Base-by-base conservation (phyloP, 768 basidiomycete species). In the Neoboletus subvelutipes region DNA sequence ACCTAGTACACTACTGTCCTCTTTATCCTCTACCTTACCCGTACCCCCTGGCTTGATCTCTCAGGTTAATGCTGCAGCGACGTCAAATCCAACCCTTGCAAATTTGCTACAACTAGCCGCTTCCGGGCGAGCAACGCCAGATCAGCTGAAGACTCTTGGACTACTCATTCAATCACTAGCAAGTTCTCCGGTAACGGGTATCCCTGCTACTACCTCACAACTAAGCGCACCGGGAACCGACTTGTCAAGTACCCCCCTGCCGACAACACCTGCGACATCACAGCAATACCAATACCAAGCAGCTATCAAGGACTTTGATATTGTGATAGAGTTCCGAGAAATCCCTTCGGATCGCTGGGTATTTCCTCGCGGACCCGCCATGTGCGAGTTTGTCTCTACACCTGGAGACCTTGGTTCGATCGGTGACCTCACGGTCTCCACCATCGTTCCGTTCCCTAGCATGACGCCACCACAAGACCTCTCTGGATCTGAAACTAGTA, bases 261-360 rank as follows among this genome's bases (percentile, higher is more conserved):
- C 65, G n/a, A 56, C 64, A 26, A 48, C 57, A 34, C 47, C 57
- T 10, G 31, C 60, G 33, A 33, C 54, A 40, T 28, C 66, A 20
- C 58, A 64, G 15, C 69, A 60, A 54, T 68, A 60, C 57, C 68
- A 63, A 42, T 62, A 62, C 40, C 67, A 64, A 54, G 24, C 59
- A 29, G 66, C 80, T 18, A 66, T 78, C 34, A 85, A 80, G 64
- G 80, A 82, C n/a, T 88, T 85, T 63, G 90, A 92, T 66, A 66
- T 92, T 1, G 82, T 91, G 24, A 65, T 92, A 50, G 87, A 89
- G 64, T 91, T 89, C 60, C 73, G 78, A 49, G 90, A 91, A 64
- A 72, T 74, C 5, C 76, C 82, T 3, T 74, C 75, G 42, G 87
- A 89, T 46, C 80, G 84, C n/a, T 86, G 83, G 82, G 62, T 87